A percentile compares a stretch with the other conserved stretches of the same genome.
Conservation (phyloP, 305 asterid species). For the Striga hermonthica region DNA sequence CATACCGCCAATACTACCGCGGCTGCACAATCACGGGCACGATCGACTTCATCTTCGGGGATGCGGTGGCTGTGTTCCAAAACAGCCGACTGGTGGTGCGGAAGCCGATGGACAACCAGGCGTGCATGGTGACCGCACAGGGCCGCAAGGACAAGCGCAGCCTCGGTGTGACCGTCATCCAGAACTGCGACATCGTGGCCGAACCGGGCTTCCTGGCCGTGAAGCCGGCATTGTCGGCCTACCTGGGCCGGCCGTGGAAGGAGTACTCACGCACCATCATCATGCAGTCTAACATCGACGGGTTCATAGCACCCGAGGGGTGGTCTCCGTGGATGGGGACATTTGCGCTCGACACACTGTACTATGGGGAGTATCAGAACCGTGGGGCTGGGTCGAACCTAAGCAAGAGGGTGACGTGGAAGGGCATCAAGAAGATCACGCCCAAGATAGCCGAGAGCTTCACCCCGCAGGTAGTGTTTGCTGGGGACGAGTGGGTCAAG, state of each 20-base stretch:
- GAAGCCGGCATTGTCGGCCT: constrained; percentile 40
- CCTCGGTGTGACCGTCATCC: constrained; percentile 4
- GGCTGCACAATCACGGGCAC: constrained; percentile 8
- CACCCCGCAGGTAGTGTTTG: constrained; percentile 37
- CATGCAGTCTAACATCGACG: constrained; percentile 57
- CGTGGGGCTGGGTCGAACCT: constrained; percentile 47
- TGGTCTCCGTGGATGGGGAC: constrained; percentile 68
- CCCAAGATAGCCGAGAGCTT: constrained; percentile 48
- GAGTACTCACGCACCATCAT: constrained; percentile 61
- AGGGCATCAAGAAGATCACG: constrained; percentile 47
- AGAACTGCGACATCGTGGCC: constrained; percentile 36
- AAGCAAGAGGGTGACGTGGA: constrained; percentile 49
- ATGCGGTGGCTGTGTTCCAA: constrained; percentile 18
- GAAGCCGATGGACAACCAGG: constrained; percentile 17
- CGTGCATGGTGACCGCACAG: constrained; percentile 20
- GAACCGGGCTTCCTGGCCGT: constrained; percentile 39
- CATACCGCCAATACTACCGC: constrained; percentile 18
- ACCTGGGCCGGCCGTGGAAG: constrained; percentile 88
- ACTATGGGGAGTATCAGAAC: constrained; percentile 61
- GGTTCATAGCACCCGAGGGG: constrained; percentile 49
- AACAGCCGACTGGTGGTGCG: constrained; percentile 6
- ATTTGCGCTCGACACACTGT: constrained; percentile 41
- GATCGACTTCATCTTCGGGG: constrained; percentile 22
- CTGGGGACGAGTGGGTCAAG: constrained; percentile 49
- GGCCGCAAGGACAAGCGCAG: constrained; percentile 18